Base-by-base conservation (phyloP, 1,139 yeast species). In the Waltiozyma sp. region DNA sequence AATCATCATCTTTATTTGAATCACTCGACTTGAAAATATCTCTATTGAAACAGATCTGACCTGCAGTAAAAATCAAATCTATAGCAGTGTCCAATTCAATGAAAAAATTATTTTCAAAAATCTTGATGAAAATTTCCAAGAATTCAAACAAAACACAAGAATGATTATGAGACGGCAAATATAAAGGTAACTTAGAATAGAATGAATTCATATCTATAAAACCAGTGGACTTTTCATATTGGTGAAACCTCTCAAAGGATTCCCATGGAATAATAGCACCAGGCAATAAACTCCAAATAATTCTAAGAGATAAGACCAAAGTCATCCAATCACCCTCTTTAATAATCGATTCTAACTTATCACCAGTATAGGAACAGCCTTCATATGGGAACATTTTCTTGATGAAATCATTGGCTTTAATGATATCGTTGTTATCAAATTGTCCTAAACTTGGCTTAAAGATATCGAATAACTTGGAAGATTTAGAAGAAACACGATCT, bases 221-320 rank as follows among this genome's bases (percentile, higher is more conserved):
- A 14, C 50, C 47, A 11, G 51, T 44, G 4, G 42, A 41, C 23
- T 49, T 40, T 41, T 61, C 63, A 45, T 52, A 49, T 38, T 49
- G 46, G 21, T 52, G 42, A 42, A 60, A 61, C 37, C 55, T 52
- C 13, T 50, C 44, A 40, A 49, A 61, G 2, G 62, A 55, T 5
- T 55, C 55, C 66, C 65, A 62, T 24, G 64, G 61, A 6, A 62
- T 47, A 19, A 62, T 53, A 2, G 65, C 63, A 15, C 52, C 51
- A 10, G 64, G 61, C 18, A 61, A 49, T 37, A 56, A 43, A 31
- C 58, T 52, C 65, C 64, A 61, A 19, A 61, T 46, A 34, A 56
- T 55, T 47, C 64, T 52, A 33, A 58, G 38, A 5, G 57, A 47
- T 39, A 58, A 41, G 19, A 60, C 53, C 38, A 61, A 40, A 2